Conservation (phyloP, 2,329 filamentous ascomycete genomes). For the Fusarium sp. region DNA sequence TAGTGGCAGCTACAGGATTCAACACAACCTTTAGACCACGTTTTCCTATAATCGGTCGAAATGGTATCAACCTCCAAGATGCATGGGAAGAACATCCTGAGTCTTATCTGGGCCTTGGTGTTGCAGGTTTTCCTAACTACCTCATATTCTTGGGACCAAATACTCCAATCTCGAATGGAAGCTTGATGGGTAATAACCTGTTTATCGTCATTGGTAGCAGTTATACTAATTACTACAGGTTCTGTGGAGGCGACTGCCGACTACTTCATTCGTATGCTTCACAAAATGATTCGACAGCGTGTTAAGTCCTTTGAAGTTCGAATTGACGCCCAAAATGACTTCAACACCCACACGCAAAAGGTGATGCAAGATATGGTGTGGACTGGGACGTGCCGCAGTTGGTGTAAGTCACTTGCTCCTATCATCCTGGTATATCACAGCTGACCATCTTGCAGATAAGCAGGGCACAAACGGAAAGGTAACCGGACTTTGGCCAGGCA, state of each 20-base stretch:
- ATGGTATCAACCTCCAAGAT: constrained; percentile 61
- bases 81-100: constrained; percentile 56
- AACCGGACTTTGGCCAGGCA: not conserved
- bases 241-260: not conserved
- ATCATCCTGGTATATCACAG: accelerated
- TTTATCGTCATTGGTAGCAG: no score
- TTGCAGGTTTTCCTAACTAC: constrained; percentile 63
- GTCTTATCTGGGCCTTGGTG: constrained; percentile 64
- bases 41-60: constrained; percentile 59
- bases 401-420: not conserved
- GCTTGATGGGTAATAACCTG: not conserved
- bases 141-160: constrained; percentile 59
- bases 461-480: not conserved
- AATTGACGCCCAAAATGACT: not conserved
- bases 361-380: not conserved
- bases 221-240: no score
- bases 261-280: not conserved
- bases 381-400: not conserved
- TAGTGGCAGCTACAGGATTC: constrained; percentile 68
- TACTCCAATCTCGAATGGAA: constrained; percentile 48
- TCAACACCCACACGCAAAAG: not conserved
- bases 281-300: not conserved
- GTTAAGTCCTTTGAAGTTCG: not conserved
- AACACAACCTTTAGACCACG: constrained; percentile 62
- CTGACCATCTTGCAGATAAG: not conserved